Evolutionary conservation across 2,329 filamentous ascomycete species (phyloP).

Genomic region (Botrytis byssoidea): DNA sequence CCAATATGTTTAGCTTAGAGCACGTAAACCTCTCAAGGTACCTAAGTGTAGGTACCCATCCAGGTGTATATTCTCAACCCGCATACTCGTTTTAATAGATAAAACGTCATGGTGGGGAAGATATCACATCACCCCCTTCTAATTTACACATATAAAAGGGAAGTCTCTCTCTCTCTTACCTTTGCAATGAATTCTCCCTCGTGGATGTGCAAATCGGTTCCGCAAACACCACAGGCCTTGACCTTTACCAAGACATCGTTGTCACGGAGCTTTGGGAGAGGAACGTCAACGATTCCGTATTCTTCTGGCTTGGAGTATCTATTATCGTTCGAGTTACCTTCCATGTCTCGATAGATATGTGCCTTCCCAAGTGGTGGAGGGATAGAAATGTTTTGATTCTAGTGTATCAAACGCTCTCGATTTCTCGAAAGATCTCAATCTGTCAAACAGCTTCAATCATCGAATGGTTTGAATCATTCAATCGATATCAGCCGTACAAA

Average conservation of each 20-base stretch:
- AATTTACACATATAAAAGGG: slow-evolving; percentile 27
- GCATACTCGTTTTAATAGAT: slow-evolving; percentile 1
- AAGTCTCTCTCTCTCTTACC: slow-evolving; percentile 38
- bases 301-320: slow-evolving; percentile 62
- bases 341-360: background rate
- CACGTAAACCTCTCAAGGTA: slow-evolving; percentile 4
- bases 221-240: slow-evolving; percentile 62
- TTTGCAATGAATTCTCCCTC: slow-evolving; percentile 65
- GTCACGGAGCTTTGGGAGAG: slow-evolving; percentile 49
- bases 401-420: background rate
- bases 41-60: slow-evolving; percentile 28
- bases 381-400: background rate
- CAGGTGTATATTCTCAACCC: slow-evolving; percentile 24
- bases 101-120: slow-evolving; percentile 25
- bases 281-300: slow-evolving; percentile 60
- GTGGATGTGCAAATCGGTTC: slow-evolving; percentile 55
- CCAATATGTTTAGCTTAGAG: slow-evolving; percentile 17
- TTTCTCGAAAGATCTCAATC: background rate
- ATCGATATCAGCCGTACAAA: background rate
- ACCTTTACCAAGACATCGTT: slow-evolving; percentile 54
- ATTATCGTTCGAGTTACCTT: slow-evolving; percentile 1
- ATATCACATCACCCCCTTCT: background rate
- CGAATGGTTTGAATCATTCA: background rate
- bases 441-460: background rate
- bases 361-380: background rate